Conservation (phyloP, 202 grass and related monocot species). For the Hordeum pubiflorum region DNA sequence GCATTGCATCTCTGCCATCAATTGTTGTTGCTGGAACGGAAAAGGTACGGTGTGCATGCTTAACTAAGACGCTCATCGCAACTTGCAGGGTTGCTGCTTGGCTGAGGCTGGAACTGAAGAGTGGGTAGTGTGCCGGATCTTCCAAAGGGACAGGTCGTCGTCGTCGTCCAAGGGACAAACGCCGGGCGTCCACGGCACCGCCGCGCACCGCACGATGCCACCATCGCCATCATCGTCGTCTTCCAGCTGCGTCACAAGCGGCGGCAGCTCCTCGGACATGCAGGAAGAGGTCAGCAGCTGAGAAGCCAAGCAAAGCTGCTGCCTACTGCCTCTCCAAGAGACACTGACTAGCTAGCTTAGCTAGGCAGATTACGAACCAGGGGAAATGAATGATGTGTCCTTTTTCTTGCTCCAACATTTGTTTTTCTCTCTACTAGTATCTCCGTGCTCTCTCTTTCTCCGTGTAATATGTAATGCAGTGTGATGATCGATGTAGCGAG, state of each 20-base stretch:
- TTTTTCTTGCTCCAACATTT: constrained; percentile 27
- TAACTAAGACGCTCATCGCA: not conserved
- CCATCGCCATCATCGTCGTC: constrained; percentile 6
- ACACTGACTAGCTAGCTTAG: constrained; percentile 28
- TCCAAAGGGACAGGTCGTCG: constrained; percentile 23
- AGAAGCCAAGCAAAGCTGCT: not conserved
- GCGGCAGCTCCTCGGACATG: constrained; percentile 22
- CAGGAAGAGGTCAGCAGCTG: constrained; percentile 46
- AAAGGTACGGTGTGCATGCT: not conserved
- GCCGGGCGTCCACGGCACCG: not conserved
- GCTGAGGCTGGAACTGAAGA: constrained; percentile 3
- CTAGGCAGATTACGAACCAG: constrained; percentile 17
- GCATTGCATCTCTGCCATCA: not conserved
- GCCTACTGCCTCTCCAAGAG: not conserved
- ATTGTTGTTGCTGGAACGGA: not conserved
- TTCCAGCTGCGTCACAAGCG: constrained; percentile 55
- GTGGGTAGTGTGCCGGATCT: constrained; percentile 61
- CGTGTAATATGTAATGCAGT: constrained; percentile 29
- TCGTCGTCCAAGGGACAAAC: constrained; percentile 9
- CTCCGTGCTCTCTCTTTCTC: not conserved
- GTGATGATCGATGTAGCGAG: constrained; percentile 28
- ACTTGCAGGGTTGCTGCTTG: constrained; percentile 43
- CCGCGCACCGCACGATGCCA: not conserved
- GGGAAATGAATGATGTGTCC: constrained; percentile 10
- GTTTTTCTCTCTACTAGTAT: not conserved